A percentile compares a stretch with the other conserved stretches of the same genome.
Evolutionary conservation across 495 filamentous ascomycete species (phyloP).

Genomic region (Aspergillus olivimuriae): DNA sequence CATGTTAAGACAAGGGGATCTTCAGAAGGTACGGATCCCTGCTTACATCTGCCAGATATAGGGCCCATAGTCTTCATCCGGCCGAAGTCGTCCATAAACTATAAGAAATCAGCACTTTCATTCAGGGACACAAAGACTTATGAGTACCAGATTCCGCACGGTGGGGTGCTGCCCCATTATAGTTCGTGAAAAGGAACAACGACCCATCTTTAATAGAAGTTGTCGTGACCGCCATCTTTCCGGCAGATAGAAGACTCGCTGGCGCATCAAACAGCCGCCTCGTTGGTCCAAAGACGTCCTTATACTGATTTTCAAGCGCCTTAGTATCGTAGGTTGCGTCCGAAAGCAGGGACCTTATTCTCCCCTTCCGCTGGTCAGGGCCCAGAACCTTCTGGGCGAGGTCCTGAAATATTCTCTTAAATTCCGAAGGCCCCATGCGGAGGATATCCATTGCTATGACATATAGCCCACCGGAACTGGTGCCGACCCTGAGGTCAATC

Average conservation of each 20-base stretch:
- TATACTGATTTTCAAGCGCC: constrained; percentile 12
- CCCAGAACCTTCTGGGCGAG: constrained; percentile 16
- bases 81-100: constrained; percentile 13
- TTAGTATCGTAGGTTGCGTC: constrained; percentile 19
- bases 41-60: constrained; percentile 19
- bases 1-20: too few relatives aligned
- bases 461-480: constrained; percentile 18
- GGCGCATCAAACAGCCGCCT: constrained; percentile 10
- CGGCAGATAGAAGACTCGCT: constrained; percentile 3
- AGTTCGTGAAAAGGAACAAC: constrained; percentile 13
- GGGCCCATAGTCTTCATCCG: constrained; percentile 8
- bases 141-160: constrained; percentile 8
- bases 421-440: constrained; percentile 10
- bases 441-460: not conserved
- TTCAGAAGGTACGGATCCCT: too few relatives aligned
- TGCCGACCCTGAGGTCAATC: constrained; percentile 24
- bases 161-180: constrained; percentile 10
- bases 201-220: constrained; percentile 7
- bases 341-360: constrained; percentile 10
- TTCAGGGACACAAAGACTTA: not conserved
- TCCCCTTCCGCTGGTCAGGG: constrained; percentile 2
- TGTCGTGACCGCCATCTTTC: constrained; percentile 11
- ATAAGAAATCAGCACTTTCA: not conserved
- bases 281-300: constrained; percentile 16
- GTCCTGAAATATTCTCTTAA: constrained; percentile 13